Conservation (phyloP, 2,329 filamentous ascomycete species). For the Botrytis pseudocinerea region DNA sequence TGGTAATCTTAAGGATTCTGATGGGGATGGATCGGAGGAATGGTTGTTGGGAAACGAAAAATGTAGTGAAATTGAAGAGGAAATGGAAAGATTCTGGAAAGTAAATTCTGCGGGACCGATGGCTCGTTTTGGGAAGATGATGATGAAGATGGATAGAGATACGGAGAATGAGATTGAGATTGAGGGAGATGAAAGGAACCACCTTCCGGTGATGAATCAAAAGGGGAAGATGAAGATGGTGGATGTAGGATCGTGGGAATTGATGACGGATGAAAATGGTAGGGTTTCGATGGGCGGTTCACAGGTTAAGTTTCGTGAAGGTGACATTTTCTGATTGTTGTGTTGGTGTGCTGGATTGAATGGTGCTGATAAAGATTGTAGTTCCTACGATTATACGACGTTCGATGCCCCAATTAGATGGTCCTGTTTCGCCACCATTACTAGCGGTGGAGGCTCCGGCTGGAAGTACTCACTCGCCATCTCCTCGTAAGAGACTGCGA, state of each 20-base stretch:
- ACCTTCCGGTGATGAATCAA: background rate
- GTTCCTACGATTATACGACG: background rate
- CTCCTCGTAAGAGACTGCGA: conserved; percentile 1
- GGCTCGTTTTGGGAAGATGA: background rate
- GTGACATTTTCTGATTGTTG: background rate
- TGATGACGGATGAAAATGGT: background rate
- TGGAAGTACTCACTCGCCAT: background rate
- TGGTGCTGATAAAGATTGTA: background rate
- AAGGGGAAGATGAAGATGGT: background rate
- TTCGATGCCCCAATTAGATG: conserved; percentile 5
- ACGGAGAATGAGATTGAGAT: background rate
- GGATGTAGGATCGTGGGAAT: background rate
- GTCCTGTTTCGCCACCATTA: background rate
- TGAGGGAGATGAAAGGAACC: background rate
- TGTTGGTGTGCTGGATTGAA: background rate
- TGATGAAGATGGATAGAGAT: no score
- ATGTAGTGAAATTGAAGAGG: background rate
- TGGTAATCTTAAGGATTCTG: background rate
- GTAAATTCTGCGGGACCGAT: background rate
- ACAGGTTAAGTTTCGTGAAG: no score
- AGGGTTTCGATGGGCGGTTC: background rate
- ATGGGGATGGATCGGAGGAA: background rate
- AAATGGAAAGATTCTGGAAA: background rate
- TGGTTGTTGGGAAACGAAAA: background rate
- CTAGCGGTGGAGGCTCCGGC: background rate